These are phyloP conservation scores for Phyllachora maydis DNA, from an alignment of 2,329 filamentous ascomycete genomes.

Conservation along the genomic window DNA sequence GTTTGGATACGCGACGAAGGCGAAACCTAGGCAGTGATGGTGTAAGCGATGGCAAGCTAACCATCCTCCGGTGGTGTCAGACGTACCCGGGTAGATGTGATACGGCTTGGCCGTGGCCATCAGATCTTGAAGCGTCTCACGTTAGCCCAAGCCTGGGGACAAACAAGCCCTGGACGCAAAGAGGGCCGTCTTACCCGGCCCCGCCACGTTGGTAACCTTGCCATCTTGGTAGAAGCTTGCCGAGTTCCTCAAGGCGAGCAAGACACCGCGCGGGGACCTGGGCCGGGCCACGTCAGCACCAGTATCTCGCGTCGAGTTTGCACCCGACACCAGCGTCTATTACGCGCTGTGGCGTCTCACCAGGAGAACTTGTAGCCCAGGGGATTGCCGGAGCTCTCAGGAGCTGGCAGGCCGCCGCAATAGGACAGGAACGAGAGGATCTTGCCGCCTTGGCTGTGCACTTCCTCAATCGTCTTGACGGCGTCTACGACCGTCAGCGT, in stretches of 20 bases:
- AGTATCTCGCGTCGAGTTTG: too few relatives aligned
- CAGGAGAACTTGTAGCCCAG: slow-evolving; percentile 85
- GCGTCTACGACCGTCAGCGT: slow-evolving; percentile 41
- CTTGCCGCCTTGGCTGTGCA: slow-evolving; percentile 77
- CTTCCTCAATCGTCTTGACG: slow-evolving; percentile 69
- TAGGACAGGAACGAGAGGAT: slow-evolving; percentile 64
- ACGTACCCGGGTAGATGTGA: slow-evolving; percentile 22
- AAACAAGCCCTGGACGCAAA: neutral
- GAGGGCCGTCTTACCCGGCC: neutral
- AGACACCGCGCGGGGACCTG: slow-evolving; percentile 49
- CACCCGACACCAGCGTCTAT: neutral
- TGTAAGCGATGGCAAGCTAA: neutral
- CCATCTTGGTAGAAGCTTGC: slow-evolving; percentile 70
- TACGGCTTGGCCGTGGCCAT: slow-evolving; percentile 50
- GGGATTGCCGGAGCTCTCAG: slow-evolving; percentile 66
- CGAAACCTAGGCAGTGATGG: slow-evolving; percentile 29
- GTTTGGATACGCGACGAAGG: slow-evolving; percentile 87
- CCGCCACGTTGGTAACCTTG: slow-evolving; percentile 34
- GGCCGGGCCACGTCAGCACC: neutral
- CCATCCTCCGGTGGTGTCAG: too few relatives aligned
- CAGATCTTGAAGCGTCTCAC: slow-evolving; percentile 27
- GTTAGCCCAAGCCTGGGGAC: slow-evolving; percentile 1
- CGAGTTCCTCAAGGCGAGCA: slow-evolving; percentile 72
- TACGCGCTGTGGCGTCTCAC: slow-evolving; percentile 3
- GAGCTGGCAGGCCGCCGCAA: slow-evolving; percentile 60